Base-by-base conservation (phyloP, 495 filamentous ascomycete genomes). In the Tetracladium marchalianum region DNA sequence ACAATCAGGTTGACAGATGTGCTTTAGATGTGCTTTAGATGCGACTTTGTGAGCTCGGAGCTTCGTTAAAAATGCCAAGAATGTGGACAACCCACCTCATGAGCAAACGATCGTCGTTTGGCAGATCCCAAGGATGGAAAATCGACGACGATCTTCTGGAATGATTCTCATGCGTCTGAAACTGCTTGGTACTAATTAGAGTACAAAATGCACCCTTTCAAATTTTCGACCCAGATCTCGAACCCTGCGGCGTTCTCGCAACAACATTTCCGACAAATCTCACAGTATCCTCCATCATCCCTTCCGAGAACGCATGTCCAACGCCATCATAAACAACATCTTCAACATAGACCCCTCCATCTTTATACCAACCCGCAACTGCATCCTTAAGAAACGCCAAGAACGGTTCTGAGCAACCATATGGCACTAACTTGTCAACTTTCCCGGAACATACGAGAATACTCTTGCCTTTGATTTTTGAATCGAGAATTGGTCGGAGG, bases 361-460 rank as follows among this genome's bases (percentile, higher is more conserved):
- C 77, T 5, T 64, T 66, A 41, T 75, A 81, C 76, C 77, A 83
- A 4, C 67, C 71, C 35, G 68, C 60, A 9, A 64, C 61, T 0
- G 78, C 79, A 31, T 72, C 61, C 61, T 84, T 83, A 43, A 96
- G 67, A 64, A 81, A 86, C 7, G 62, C 58, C 39, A 95, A 49
- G 59, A 96, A 93, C 0, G 73, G 70, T 55, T 82, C 75, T 1
- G 73, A 69, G 12, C 77, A 78, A 17, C 67, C 66, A 62, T 87
- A 86, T 6, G 92, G 90, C 15, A 98, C 90, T 39, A 97, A 62
- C 56, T 85, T 88, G 60, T 98, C 92, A 13, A 67, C 67, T 0
- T 69, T 82, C 0, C 90, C 92, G 11, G 81, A 81, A 47, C 93
- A 65, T 49, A 85, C 77, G 43, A 96, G 63, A 47, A 96, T 79